phyloP scores from a whole-genome alignment of 2,329 filamentous ascomycete species.

The Epichloe glyceriae region DNA sequence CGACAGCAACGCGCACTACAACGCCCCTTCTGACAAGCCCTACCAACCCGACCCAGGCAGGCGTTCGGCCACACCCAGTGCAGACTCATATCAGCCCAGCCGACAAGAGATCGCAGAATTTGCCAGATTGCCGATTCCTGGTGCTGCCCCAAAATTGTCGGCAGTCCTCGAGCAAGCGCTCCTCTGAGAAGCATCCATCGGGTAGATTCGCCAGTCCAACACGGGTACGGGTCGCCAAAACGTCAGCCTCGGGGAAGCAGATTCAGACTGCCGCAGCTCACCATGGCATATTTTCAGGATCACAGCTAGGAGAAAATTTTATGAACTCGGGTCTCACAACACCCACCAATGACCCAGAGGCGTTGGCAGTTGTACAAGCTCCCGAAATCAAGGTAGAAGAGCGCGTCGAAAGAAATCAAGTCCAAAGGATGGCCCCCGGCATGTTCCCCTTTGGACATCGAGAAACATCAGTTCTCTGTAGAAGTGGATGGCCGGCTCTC shows the following conservation, averaged over 20 bases:
- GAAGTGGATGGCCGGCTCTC: constrained; percentile 13
- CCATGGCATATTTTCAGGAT: constrained; percentile 22
- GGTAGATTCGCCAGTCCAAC: constrained; percentile 10
- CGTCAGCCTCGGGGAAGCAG: constrained; percentile 4
- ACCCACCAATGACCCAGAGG: constrained; percentile 19
- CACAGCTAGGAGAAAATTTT: constrained; percentile 26
- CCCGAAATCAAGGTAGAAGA: constrained; percentile 5
- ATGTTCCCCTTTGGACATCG: neutral
- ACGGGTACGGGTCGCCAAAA: constrained; percentile 8
- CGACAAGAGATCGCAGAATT: constrained; percentile 20
- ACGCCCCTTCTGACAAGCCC: constrained; percentile 9
- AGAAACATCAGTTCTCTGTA: constrained; percentile 4
- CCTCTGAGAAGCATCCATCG: constrained; percentile 10
- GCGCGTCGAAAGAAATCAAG: neutral
- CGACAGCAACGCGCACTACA: constrained; percentile 12
- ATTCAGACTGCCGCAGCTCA: constrained; percentile 2
- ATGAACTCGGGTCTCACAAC: constrained; percentile 27
- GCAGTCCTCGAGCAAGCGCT: constrained; percentile 1
- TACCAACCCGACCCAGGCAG: constrained; percentile 9
- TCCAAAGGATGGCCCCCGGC: neutral
- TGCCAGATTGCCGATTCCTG: constrained; percentile 24
- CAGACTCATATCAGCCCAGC: constrained; percentile 8
- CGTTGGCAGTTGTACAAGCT: constrained; percentile 5
- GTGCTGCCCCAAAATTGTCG: constrained; percentile 9
- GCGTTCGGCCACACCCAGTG: constrained; percentile 10